Evolutionary conservation across 2,329 filamentous ascomycete genomes (phyloP).

Genomic region (Xylariaceae sp.): DNA sequence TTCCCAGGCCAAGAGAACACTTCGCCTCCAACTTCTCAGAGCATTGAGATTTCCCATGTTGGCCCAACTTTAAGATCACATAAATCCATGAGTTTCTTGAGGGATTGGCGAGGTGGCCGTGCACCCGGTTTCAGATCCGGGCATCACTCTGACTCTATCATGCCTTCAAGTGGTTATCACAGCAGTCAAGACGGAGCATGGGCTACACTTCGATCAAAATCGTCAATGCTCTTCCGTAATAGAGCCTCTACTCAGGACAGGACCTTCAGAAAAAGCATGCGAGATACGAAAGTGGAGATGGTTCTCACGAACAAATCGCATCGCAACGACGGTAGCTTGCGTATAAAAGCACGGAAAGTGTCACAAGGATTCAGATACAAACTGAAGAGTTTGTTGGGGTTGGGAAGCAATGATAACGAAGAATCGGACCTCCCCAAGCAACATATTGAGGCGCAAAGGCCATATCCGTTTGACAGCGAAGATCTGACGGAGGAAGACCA

Average conservation of each 20-base stretch:
- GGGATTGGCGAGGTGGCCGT: constrained; percentile 25
- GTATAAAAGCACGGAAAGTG: constrained; percentile 53
- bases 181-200: constrained; percentile 5
- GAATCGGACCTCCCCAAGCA: constrained; percentile 42
- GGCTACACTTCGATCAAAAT: constrained; percentile 33
- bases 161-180: constrained; percentile 3
- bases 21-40: too few relatives aligned
- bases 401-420: constrained; percentile 35
- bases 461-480: constrained; percentile 25
- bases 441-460: constrained; percentile 45
- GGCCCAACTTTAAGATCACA: constrained; percentile 38
- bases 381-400: constrained; percentile 53
- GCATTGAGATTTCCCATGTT: too few relatives aligned
- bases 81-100: constrained; percentile 53
- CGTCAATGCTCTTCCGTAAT: constrained; percentile 42
- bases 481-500: constrained; percentile 18
- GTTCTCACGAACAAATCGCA: constrained; percentile 23
- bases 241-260: constrained; percentile 34
- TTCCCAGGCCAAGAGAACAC: constrained; percentile 3
- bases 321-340: constrained; percentile 36
- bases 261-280: constrained; percentile 41
- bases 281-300: constrained; percentile 44
- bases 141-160: background rate
- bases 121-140: constrained; percentile 5
- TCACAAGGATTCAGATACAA: constrained; percentile 58